Evolutionary conservation across 176 grass and related monocot genomes (phyloP), one percentile per base, ranked within the genome.

Genomic region (Aegilops sharonensis): DNA sequence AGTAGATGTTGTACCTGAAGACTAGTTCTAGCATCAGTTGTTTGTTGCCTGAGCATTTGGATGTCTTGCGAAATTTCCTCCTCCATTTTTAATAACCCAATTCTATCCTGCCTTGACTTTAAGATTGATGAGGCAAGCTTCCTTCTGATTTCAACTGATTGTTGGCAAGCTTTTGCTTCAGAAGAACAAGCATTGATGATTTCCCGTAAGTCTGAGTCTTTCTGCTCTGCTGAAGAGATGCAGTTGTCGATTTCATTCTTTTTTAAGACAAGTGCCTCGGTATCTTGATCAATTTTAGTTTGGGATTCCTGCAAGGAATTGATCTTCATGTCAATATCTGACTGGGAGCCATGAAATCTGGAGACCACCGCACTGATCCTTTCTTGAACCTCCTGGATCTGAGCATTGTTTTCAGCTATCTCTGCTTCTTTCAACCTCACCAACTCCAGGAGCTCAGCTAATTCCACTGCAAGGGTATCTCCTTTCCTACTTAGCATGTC

Each of bases 351-450:
- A 84, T 94, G 85, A 72, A 94, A 99, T 87, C 72, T 79, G 57
- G 92, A 90, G 56, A 88, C 88, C 47, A 89, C 90, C 2, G 50
- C 18, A 60, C 85, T 91, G 23, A 99, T 96, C 78, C 87, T 92
- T 85, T 85, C 86, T 79, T 99, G 92, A 83, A 99, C 92, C 57
- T 94, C 83, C 74, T 90, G 86, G 68, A 94, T 94, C 80, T 31
- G 84, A 70, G 85, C 75, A 83, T 95, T 91, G 87, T 99, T 99
- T 85, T 95, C 88, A 87, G 90, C 82, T 87, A 99, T 99, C 79
- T 96, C 94, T 59, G 87, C 87, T 84, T 99, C 89, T 88, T 98
- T 99, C 85, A 94, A 77, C 50, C 85, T 92, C 48, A 99, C 90
- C 69, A 99, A 82, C 89, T 92, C 86, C 64, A 99, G 70, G 9